phyloP scores from a whole-genome alignment of 208 protist genomes.

The Wallacemonas rigidus region DNA sequence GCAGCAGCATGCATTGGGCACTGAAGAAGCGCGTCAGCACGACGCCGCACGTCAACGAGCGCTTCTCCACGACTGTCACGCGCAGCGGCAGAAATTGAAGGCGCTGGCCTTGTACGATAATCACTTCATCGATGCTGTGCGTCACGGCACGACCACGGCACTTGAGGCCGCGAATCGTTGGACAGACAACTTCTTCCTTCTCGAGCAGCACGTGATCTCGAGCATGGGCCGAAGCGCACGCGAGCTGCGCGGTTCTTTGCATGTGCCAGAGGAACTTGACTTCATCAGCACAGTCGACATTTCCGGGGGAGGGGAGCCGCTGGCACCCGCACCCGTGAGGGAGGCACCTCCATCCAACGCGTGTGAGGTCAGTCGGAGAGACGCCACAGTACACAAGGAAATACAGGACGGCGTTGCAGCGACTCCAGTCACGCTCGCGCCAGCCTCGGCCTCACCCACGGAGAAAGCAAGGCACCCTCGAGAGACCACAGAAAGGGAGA shows the following conservation, averaged over 20 bases:
- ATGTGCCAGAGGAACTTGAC: constrained; percentile 49
- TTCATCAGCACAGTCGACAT: constrained; percentile 34
- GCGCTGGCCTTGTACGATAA: constrained; percentile 34
- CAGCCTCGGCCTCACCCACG: no score
- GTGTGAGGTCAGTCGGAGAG: no score
- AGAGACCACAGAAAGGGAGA: no score
- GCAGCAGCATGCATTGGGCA: constrained; percentile 19
- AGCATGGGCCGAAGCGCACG: constrained; percentile 32
- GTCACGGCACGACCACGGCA: constrained; percentile 29
- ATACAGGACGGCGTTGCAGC: no score
- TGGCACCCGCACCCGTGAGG: not conserved
- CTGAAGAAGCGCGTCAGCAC: constrained; percentile 7
- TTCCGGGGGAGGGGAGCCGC: not conserved
- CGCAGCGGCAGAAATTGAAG: constrained; percentile 18
- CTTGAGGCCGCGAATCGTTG: constrained; percentile 74
- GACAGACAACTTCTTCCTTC: constrained; percentile 80
- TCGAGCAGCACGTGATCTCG: constrained; percentile 53
- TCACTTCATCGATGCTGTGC: constrained; percentile 28
- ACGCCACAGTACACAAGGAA: no score
- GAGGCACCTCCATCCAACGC: not conserved
- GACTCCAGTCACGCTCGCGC: no score
- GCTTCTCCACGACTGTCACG: constrained; percentile 22
- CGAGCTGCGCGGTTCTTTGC: constrained; percentile 46
- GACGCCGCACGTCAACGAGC: constrained; percentile 19
- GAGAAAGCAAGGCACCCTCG: no score